Conservation (phyloP, 805 yeast genomes). For the Yarrowia deformans region DNA sequence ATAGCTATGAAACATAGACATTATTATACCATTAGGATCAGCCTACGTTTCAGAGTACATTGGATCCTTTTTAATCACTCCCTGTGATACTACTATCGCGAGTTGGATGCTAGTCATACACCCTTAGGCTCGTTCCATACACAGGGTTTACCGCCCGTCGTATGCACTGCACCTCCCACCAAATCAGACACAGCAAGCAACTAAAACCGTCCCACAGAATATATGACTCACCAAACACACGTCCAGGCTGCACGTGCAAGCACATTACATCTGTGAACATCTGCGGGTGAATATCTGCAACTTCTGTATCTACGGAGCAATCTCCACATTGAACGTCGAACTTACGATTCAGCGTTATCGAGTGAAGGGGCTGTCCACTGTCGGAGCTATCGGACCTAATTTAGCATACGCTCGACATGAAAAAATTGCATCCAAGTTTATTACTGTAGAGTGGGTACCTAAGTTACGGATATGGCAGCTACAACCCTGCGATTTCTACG, state of each 20-base stretch:
- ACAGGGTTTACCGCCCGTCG: too few species aligned
- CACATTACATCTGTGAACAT: not conserved
- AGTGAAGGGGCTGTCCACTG: not conserved
- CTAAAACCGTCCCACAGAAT: not conserved
- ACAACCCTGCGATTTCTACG: not conserved
- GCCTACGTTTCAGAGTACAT: not conserved
- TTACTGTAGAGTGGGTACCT: too few species aligned
- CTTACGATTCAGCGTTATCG: too few species aligned
- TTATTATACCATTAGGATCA: not conserved
- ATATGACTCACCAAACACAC: conserved; percentile 7
- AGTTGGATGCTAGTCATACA: too few species aligned
- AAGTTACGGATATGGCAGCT: too few species aligned
- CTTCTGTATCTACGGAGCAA: not conserved
- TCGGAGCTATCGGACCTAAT: not conserved
- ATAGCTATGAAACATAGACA: too few species aligned
- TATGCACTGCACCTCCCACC: not conserved
- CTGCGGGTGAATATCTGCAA: too few species aligned
- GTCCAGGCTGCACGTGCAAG: not conserved
- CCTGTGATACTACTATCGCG: not conserved
- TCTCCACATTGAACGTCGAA: not conserved
- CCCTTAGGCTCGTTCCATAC: too few species aligned
- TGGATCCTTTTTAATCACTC: not conserved
- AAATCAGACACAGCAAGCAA: conserved; percentile 6
- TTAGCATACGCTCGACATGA: conserved; percentile 1
- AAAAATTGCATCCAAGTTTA: conserved; percentile 17